Evolutionary conservation across 108 stramenopile genomes (phyloP), one percentile per base, ranked within the genome.

Genomic region (Cyclotella sp.): DNA sequence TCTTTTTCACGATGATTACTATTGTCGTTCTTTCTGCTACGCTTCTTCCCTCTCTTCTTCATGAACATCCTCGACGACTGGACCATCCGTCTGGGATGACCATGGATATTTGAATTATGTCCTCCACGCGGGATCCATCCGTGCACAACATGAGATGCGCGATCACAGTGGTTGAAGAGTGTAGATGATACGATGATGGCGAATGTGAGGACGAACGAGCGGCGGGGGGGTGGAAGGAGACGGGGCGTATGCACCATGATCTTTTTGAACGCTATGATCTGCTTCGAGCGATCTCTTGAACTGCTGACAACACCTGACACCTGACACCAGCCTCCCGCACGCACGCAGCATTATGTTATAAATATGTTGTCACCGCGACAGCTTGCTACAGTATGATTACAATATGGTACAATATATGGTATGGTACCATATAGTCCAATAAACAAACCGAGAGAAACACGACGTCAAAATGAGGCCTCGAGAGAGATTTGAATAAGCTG

Each of bases 111-210:
- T 4, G 14, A 8, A 6, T 14, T 44, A 26, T 24, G 14, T 43
- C n/a, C 63, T 14, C 63, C 63, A 1, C 63, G 63, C 43, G 63
- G 63, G 13, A 64, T 64, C 63, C 63, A 64, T 45, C 44, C 44
- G 22, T 61, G 19, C 24, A 55, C 55, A 3, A 16, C 47, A 49
- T n/a, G 47, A 26, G 55, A 24, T 12, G 55, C 11, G 55, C n/a
- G 19, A 26, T 55, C 11, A 22, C 5, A 1, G 1, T 55, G 55
- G 1, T 12, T 55, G n/a, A 26, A 26, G 22, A 55, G 1, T 21
- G 55, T 24, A 2, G 55, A 5, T 62, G 55, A 27, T 16, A 58
- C 3, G 55, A 40, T 11, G 6, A 10, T 62, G 60, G 60, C 24
- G 60, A 62, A 30, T 39, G 39, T 10, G 60, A 62, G 60, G 14